These are phyloP conservation scores for Nematodospora anomalae DNA, from an alignment of 1,139 yeast species.

Conservation along the genomic window DNA sequence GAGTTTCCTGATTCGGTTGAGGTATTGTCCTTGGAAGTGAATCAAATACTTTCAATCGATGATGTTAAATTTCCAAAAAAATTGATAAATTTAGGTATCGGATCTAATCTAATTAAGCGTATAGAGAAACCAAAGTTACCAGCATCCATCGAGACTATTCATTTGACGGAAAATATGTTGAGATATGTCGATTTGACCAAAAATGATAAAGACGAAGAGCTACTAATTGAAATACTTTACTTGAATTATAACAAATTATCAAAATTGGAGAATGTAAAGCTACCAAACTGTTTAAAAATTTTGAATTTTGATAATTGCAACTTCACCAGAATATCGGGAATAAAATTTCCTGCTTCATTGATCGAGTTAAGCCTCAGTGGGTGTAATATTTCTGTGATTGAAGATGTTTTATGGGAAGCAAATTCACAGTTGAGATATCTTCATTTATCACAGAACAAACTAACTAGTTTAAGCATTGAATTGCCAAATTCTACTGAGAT, in stretches of 20 bases:
- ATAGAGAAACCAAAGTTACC: constrained; percentile 20
- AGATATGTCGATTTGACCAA: constrained; percentile 18
- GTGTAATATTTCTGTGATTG: constrained; percentile 18
- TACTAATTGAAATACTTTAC: constrained; percentile 20
- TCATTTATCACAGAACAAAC: constrained; percentile 18
- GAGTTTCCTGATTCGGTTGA: constrained; percentile 21
- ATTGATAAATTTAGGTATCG: constrained; percentile 22
- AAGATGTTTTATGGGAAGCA: constrained; percentile 16
- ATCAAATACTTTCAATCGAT: constrained; percentile 21
- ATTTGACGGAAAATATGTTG: constrained; percentile 25
- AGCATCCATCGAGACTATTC: constrained; percentile 17
- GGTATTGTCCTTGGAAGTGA: constrained; percentile 24
- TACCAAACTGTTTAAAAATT: constrained; percentile 19
- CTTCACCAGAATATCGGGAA: constrained; percentile 13
- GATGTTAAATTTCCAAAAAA: constrained; percentile 21
- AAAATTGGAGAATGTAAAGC: constrained; percentile 16
- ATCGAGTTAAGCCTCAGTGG: constrained; percentile 25
- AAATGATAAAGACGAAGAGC: constrained; percentile 17
- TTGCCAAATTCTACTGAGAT: constrained; percentile 16
- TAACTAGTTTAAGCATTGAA: constrained; percentile 9
- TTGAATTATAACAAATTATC: constrained; percentile 21
- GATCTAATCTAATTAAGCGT: constrained; percentile 20
- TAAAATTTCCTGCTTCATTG: constrained; percentile 16
- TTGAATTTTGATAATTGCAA: constrained; percentile 25
- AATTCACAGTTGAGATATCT: constrained; percentile 15